Conservation (phyloP, 2,329 filamentous ascomycete species). For the Trichophaea hybrida region DNA sequence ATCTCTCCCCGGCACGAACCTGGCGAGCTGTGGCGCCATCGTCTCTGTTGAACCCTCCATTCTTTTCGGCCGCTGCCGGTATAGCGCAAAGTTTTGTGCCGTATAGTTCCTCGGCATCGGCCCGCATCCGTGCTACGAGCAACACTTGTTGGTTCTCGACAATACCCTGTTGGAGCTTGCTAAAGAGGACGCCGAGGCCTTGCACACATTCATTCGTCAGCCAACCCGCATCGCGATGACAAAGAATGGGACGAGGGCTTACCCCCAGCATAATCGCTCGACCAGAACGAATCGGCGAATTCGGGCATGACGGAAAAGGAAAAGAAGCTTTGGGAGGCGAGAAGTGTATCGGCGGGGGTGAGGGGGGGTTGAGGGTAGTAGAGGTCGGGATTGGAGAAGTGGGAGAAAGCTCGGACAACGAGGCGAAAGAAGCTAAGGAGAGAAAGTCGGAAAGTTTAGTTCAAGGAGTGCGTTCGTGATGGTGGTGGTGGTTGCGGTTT, state of each 20-base stretch:
- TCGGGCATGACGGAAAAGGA: constrained; percentile 50
- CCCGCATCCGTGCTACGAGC: constrained; percentile 81
- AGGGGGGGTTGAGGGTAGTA: too few species aligned
- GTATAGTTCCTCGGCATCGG: constrained; percentile 87
- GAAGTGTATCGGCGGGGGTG: too few species aligned
- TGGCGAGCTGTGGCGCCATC: constrained; percentile 94
- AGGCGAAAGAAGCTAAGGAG: too few species aligned
- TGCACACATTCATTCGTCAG: not conserved
- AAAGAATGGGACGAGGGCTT: constrained; percentile 15
- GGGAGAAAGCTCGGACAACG: too few species aligned
- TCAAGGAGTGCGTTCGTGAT: too few species aligned
- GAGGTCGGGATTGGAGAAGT: too few species aligned
- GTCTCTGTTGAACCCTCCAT: constrained; percentile 72
- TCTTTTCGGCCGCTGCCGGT: constrained; percentile 64
- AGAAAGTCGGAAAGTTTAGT: too few species aligned
- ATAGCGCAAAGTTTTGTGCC: constrained; percentile 70
- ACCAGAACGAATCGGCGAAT: constrained; percentile 97
- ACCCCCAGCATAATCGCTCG: constrained; percentile 90
- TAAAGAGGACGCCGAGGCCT: constrained; percentile 85
- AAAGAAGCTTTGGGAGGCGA: not conserved
- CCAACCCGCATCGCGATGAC: not conserved
- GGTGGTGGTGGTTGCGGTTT: too few species aligned
- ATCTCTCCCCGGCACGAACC: constrained; percentile 38
- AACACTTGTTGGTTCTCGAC: constrained; percentile 90
- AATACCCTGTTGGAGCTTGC: constrained; percentile 91